phyloP scores from a whole-genome alignment of 1,139 yeast species.

The Candida mesenterica region DNA sequence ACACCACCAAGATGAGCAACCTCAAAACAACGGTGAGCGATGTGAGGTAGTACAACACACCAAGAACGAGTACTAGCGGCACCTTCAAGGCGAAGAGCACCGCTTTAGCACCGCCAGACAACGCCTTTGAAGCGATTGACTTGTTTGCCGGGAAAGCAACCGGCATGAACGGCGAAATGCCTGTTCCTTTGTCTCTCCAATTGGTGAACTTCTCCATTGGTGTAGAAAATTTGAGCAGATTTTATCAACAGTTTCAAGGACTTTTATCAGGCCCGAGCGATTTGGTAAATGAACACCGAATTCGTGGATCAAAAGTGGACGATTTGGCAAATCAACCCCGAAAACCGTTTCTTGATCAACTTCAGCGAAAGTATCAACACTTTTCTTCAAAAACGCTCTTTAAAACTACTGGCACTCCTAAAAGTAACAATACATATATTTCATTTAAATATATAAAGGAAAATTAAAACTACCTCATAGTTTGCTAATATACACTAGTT shows the following conservation, averaged over 20 bases:
- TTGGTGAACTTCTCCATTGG: conserved; percentile 71
- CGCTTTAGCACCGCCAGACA: conserved; percentile 15
- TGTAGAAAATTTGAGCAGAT: conserved; percentile 1
- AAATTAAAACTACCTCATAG: conserved; percentile 16
- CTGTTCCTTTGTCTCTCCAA: conserved; percentile 79
- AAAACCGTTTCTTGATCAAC: too few species aligned
- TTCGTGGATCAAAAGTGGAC: too few species aligned
- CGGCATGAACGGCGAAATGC: conserved; percentile 78
- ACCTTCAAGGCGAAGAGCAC: conserved; percentile 24
- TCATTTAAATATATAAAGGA: conserved; percentile 3
- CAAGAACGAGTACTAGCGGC: conserved; percentile 17
- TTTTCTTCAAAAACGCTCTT: too few species aligned
- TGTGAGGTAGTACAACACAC: conserved; percentile 10
- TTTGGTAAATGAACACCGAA: too few species aligned
- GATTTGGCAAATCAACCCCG: too few species aligned
- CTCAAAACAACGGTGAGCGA: conserved; percentile 10
- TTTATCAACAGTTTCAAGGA: background rate
- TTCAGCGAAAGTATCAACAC: too few species aligned
- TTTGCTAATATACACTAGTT: conserved; percentile 18
- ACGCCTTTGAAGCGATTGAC: conserved; percentile 7
- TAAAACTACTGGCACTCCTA: too few species aligned
- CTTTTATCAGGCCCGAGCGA: too few species aligned
- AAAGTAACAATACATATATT: too few species aligned
- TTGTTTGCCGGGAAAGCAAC: conserved; percentile 14
- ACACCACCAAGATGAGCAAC: conserved; percentile 15